A percentile compares a stretch with the other conserved stretches of the same genome.
These are phyloP conservation scores for Neonectria sp. DNA, from an alignment of 2,329 filamentous ascomycete genomes.

Conservation along the genomic window DNA sequence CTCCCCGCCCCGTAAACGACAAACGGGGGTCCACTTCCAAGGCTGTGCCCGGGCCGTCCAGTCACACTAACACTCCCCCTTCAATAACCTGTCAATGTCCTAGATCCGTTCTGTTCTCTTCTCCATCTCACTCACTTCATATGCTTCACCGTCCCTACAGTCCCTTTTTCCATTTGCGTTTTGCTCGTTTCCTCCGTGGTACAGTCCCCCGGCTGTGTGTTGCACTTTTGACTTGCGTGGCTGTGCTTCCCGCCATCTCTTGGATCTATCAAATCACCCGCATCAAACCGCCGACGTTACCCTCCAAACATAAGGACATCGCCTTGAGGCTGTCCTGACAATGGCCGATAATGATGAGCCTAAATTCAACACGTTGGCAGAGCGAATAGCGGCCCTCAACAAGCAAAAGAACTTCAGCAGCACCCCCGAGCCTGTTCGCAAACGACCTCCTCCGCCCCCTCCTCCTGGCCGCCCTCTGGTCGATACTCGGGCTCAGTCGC, in stretches of 20 bases:
- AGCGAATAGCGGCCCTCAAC: conserved; percentile 76
- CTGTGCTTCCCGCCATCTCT: conserved; percentile 10
- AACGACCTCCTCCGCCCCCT: conserved; percentile 51
- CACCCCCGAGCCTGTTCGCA: conserved; percentile 61
- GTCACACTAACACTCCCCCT: conserved; percentile 38
- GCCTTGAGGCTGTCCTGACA: conserved; percentile 13
- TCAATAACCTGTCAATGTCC: conserved; percentile 28
- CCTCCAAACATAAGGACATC: conserved; percentile 1
- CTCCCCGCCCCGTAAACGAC: conserved; percentile 37
- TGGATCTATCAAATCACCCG: not conserved
- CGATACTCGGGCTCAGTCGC: conserved; percentile 54
- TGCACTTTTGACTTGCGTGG: not conserved
- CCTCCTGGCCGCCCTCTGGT: conserved; percentile 61
- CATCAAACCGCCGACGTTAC: not conserved
- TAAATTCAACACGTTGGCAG: conserved; percentile 72
- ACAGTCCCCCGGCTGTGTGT: not conserved
- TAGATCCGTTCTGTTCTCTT: conserved; percentile 29
- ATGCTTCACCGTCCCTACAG: conserved; percentile 31
- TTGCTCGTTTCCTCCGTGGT: not conserved
- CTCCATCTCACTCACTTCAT: conserved; percentile 13
- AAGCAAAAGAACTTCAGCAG: conserved; percentile 72
- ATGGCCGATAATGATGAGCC: conserved; percentile 76
- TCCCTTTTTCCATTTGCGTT: conserved; percentile 13
- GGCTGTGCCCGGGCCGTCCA: conserved; percentile 44
- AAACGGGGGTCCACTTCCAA: conserved; percentile 41